Evolutionary conservation across 208 protist species (phyloP).

Genomic region (Acanthamoeba sp.): DNA sequence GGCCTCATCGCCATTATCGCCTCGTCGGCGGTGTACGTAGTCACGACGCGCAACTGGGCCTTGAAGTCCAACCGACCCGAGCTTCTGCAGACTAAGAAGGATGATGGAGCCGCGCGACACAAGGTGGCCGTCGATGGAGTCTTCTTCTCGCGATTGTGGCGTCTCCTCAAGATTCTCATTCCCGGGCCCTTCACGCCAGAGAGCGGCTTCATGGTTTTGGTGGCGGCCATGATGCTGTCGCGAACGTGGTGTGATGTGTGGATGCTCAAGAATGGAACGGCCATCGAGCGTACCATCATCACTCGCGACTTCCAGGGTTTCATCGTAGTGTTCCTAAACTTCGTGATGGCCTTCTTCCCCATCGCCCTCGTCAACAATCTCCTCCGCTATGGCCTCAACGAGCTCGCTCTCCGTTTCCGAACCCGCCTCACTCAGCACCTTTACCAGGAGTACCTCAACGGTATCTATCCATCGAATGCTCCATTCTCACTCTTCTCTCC

Average conservation of each 20-base stretch:
- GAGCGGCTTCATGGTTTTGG: conserved; percentile 80
- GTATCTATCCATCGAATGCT: conserved; percentile 32
- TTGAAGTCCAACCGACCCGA: conserved; percentile 33
- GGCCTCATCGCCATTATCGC: not conserved
- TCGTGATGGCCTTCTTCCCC: conserved; percentile 80
- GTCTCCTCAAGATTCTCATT: conserved; percentile 83
- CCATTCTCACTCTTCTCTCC: not conserved
- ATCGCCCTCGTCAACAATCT: conserved; percentile 85
- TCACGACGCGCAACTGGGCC: conserved; percentile 38
- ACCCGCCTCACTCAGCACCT: conserved; percentile 84
- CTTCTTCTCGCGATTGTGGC: conserved; percentile 73
- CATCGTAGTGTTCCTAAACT: conserved; percentile 61
- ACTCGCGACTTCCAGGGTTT: conserved; percentile 76
- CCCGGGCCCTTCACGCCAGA: conserved; percentile 79
- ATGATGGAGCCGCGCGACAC: not conserved
- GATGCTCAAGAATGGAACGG: conserved; percentile 81
- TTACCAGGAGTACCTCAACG: conserved; percentile 86
- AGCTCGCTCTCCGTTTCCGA: conserved; percentile 85
- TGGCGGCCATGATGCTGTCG: conserved; percentile 78
- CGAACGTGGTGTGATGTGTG: conserved; percentile 84
- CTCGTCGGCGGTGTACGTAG: not conserved
- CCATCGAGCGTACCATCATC: conserved; percentile 84
- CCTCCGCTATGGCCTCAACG: conserved; percentile 84
- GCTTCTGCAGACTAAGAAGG: conserved; percentile 67
- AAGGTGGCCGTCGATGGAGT: conserved; percentile 75